Conservation (phyloP, 495 filamentous ascomycete species). For the Thermochaetoides thermophila region DNA sequence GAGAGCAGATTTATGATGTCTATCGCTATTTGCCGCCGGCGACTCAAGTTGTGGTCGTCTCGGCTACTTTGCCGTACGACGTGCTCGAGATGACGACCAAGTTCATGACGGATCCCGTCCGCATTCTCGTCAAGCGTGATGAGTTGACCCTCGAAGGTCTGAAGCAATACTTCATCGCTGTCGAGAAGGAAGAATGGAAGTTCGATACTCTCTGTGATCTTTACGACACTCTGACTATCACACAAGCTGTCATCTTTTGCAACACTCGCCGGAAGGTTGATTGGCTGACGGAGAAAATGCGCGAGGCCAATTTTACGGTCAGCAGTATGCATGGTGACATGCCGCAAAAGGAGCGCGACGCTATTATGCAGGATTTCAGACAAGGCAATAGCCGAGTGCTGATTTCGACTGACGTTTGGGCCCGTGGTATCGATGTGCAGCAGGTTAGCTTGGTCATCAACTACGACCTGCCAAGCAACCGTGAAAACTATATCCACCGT, state of each 20-base stretch:
- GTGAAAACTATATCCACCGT: slow-evolving; percentile 99
- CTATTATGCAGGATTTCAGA: slow-evolving; percentile 98
- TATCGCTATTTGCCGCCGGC: slow-evolving; percentile 92
- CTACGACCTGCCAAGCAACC: slow-evolving; percentile 95
- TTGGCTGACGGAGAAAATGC: slow-evolving; percentile 98
- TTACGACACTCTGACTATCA: slow-evolving; percentile 98
- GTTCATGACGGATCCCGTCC: slow-evolving; percentile 98
- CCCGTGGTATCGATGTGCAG: slow-evolving; percentile 97
- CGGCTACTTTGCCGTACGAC: slow-evolving; percentile 93
- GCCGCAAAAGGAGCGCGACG: slow-evolving; percentile 93
- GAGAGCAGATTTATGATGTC: slow-evolving; percentile 98
- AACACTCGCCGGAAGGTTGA: slow-evolving; percentile 99
- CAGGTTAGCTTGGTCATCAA: slow-evolving; percentile 99
- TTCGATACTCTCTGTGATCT: slow-evolving; percentile 99
- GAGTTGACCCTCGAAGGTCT: slow-evolving; percentile 96
- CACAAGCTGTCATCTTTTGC: slow-evolving; percentile 99
- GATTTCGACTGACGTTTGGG: slow-evolving; percentile 97
- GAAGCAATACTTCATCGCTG: slow-evolving; percentile 98
- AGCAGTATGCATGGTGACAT: slow-evolving; percentile 98
- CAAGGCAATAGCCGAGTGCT: slow-evolving; percentile 90
- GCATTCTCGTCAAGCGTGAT: slow-evolving; percentile 98
- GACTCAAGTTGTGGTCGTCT: slow-evolving; percentile 95
- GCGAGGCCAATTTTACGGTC: slow-evolving; percentile 94
- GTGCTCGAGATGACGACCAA: slow-evolving; percentile 99
- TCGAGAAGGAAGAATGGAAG: slow-evolving; percentile 99